Conservation (phyloP, 2,329 filamentous ascomycete genomes). For the Penicillium fuscoglaucum region DNA sequence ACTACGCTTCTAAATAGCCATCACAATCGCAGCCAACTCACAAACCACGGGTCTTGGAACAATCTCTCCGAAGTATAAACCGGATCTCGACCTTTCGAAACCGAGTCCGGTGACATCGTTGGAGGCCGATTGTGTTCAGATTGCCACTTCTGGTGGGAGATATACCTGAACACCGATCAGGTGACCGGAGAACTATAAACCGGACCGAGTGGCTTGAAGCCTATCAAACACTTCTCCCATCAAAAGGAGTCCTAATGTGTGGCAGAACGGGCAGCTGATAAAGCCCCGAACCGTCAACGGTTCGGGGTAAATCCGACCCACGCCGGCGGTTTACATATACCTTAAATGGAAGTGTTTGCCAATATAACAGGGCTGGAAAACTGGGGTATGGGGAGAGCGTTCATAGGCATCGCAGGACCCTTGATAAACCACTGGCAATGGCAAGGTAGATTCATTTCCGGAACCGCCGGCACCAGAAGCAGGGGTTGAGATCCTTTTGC, state of each 20-base stretch:
- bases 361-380: not conserved
- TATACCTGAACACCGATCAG: conserved; percentile 26
- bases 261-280: conserved; percentile 11
- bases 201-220: conserved; percentile 22
- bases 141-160: conserved; percentile 19
- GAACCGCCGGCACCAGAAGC: not conserved
- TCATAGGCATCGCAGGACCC: not conserved
- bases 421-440: not conserved
- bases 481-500: not conserved
- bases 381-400: not conserved
- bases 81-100: conserved; percentile 13
- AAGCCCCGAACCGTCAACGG: conserved; percentile 4
- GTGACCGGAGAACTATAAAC: conserved; percentile 23
- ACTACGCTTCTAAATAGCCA: conserved; percentile 25
- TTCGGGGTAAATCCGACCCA: conserved; percentile 14
- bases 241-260: not conserved
- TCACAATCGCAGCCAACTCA: conserved; percentile 10
- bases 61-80: conserved; percentile 8
- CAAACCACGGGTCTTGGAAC: conserved; percentile 10
- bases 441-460: not conserved
- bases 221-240: conserved; percentile 10
- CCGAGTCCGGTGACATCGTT: conserved; percentile 16
- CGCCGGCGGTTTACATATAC: conserved; percentile 9
- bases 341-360: conserved; percentile 5
- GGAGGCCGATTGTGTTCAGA: conserved; percentile 15